These are phyloP conservation scores for Boletus mariae DNA, from an alignment of 1,284 basidiomycete species.

Conservation along the genomic window DNA sequence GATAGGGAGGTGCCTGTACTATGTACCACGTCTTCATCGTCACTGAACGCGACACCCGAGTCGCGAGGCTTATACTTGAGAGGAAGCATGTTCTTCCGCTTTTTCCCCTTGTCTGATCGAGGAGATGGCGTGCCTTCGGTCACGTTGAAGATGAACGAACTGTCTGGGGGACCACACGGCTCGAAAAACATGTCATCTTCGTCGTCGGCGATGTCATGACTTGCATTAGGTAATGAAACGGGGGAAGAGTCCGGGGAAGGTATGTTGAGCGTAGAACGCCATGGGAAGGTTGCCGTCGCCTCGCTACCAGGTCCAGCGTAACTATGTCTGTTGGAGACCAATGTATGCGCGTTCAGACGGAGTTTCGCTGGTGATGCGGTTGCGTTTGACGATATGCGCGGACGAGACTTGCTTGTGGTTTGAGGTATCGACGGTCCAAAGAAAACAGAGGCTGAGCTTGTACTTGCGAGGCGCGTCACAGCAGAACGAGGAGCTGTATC, in stretches of 20 bases:
- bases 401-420: slow-evolving; percentile 17
- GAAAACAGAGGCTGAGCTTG: slow-evolving; percentile 63
- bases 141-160: slow-evolving; percentile 55
- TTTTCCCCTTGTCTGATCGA: slow-evolving; percentile 40
- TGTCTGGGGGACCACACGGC: slow-evolving; percentile 35
- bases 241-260: slow-evolving; percentile 53
- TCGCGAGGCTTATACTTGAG: slow-evolving; percentile 72
- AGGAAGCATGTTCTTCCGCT: slow-evolving; percentile 41
- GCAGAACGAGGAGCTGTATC: slow-evolving; percentile 29
- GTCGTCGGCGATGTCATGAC: slow-evolving; percentile 33
- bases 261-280: slow-evolving; percentile 41
- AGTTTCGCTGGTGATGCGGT: slow-evolving; percentile 5
- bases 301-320: slow-evolving; percentile 42
- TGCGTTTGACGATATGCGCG: slow-evolving; percentile 25
- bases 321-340: slow-evolving; percentile 53
- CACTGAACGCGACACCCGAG: slow-evolving; percentile 59
- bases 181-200: slow-evolving; percentile 64
- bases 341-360: slow-evolving; percentile 25
- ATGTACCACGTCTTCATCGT: slow-evolving; percentile 49
- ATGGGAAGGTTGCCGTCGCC: slow-evolving; percentile 33
- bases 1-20: slow-evolving; percentile 34
- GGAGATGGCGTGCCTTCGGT: slow-evolving; percentile 58
- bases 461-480: slow-evolving; percentile 41
- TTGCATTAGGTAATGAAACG: slow-evolving; percentile 24
- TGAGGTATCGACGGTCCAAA: slow-evolving; percentile 63